Evolutionary conservation across 345 rosid genomes (phyloP), one percentile per base, ranked within the genome.

Genomic region (Eucalyptus cloeziana): DNA sequence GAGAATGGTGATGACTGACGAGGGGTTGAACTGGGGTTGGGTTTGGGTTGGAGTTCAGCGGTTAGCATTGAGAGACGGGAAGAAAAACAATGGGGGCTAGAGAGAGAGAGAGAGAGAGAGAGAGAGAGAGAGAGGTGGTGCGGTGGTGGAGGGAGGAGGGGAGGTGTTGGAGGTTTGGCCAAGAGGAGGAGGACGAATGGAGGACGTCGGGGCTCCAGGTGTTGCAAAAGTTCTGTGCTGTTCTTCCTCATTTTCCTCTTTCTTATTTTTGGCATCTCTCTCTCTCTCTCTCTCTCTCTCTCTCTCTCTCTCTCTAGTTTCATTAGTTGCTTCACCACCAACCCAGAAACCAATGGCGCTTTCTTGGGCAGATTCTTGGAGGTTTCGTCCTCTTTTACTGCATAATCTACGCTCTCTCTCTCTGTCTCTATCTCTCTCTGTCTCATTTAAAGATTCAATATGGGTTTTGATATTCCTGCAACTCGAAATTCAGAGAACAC

Each of bases 211-310:
- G 44, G 31, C 49, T 90, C 94, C 98, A 97, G 87, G 95, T 96
- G 99, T 93, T 94, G 93, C 95, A 91, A 96, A 95, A 96, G 96
- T 91, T 96, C 98, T 96, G 98, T 56, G 87, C 4, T 27, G 64
- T 87, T 89, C 89, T 89, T 50, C 87, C 86, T 87, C 88, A 37
- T 64, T 87, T 64, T 45, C 79, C 58, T 86, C 83, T 76, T 11
- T 37, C 83, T 62, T 62, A 30, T 27, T 62, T 62, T 62, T 62
- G 69, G 16, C 33, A 30, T 19, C 13, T 69, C 80, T 33, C 80
- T 69, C 80, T 69, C 80, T 69, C 76, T 67, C 79, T 67, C 80
- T 69, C 22, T 69, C 40, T 64, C 8, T 30, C 37, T 12, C 69
- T 30, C 40, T 15, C 76, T 67, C 81, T 71, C 81, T 71, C 80